Base-by-base conservation (phyloP, 805 yeast species). In the Blastobotrys robertii region DNA sequence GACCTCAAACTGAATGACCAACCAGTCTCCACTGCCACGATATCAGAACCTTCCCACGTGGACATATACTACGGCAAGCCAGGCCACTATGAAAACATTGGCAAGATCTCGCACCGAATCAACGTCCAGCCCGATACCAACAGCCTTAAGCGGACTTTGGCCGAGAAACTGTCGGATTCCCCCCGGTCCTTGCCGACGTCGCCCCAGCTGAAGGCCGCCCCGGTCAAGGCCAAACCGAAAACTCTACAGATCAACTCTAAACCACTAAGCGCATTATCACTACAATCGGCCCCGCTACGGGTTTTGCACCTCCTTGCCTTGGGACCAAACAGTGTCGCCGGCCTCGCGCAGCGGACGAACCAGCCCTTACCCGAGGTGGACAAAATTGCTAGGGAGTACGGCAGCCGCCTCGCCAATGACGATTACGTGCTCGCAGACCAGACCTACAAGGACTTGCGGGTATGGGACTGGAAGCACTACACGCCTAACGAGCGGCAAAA, bases 261-360 rank as follows among this genome's bases (percentile, higher is more conserved):
- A 38, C 55, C 46, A 34, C 44, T 50, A 37, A 19, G 58, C 2
- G 43, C 54, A 9, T 50, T 50, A 36, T 44, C 54, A 22, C 41
- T 51, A 30, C 39, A 51, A 13, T 49, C 53, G 12, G 50, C 56
- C 19, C 44, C 55, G n/a, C 56, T 50, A 50, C 66, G 70, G 41
- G 59, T 74, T 32, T 51, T 72, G 15, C 71, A 70, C 47, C 55
- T 69, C 19, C 51, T 74, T 31, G 74, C 79, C 1, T 54, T 74
- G 34, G 79, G 76, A 1, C 77, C 79, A 2, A 55, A 60, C 12
- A 53, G 72, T 1, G 48, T 56, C 1, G 16, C 39, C 2, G 58
- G 58, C 1, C 50, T 74, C 9, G 46, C 59, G 7, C 47, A 49
- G 29, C 53, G 58, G 15, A 56, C 66, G 1, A 60, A 60, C 39